Conservation (phyloP, 2,329 filamentous ascomycete species). For the Exophiala lecanii-corni region DNA sequence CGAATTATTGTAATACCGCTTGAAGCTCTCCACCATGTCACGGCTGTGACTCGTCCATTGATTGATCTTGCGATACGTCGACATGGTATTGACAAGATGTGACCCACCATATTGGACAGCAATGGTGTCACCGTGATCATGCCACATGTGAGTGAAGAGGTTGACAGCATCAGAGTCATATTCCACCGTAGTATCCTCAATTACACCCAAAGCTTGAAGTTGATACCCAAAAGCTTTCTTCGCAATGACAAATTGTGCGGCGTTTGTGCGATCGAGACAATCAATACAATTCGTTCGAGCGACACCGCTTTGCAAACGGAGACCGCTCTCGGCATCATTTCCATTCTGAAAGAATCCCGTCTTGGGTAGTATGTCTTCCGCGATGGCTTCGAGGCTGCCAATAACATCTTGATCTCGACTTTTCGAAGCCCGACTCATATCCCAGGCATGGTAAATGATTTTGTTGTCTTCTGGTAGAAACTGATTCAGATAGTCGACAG, state of each 20-base stretch:
- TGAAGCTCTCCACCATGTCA: constrained; percentile 99
- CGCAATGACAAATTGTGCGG: constrained; percentile 94
- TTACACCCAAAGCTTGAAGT: constrained; percentile 83
- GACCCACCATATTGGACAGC: constrained; percentile 96
- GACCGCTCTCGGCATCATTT: constrained; percentile 59
- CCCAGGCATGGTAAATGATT: constrained; percentile 92
- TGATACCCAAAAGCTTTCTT: constrained; percentile 91
- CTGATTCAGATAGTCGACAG: constrained; percentile 89
- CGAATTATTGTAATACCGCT: constrained; percentile 97
- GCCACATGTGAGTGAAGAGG: constrained; percentile 96
- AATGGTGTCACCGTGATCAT: constrained; percentile 96
- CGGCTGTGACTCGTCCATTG: constrained; percentile 97
- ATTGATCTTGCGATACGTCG: constrained; percentile 97
- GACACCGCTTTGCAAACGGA: constrained; percentile 81
- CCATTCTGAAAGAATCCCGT: constrained; percentile 97
- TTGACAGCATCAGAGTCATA: constrained; percentile 97
- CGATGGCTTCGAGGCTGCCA: constrained; percentile 80
- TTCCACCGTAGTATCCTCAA: constrained; percentile 71
- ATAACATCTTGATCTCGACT: constrained; percentile 91
- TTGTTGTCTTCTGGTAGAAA: constrained; percentile 78
- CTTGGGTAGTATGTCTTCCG: constrained; percentile 74
- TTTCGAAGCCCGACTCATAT: constrained; percentile 96
- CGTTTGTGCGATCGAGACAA: constrained; percentile 93
- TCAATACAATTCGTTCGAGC: constrained; percentile 97
- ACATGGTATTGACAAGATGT: constrained; percentile 98